Conservation (phyloP, 176 grass and related monocot genomes). For the Oryza glumipatula region DNA sequence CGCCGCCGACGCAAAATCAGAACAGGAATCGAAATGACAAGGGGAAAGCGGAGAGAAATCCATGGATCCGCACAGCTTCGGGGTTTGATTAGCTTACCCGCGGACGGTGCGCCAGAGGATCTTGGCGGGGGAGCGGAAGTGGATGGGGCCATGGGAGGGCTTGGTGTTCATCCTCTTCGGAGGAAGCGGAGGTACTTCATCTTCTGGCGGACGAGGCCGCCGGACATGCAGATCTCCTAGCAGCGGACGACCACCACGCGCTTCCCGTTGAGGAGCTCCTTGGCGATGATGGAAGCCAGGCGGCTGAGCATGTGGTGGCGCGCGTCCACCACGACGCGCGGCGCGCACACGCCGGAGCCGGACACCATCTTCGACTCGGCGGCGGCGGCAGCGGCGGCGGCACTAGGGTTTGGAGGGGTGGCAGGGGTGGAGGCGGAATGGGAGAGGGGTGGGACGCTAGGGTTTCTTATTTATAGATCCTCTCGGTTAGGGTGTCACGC, state of each 20-base stretch:
- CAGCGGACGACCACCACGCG: conserved; percentile 84
- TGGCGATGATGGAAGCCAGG: conserved; percentile 73
- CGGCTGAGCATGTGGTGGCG: conserved; percentile 95
- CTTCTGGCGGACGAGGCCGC: conserved; percentile 87
- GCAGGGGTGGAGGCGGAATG: conserved; percentile 36
- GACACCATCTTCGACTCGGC: conserved; percentile 62
- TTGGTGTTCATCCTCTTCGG: conserved; percentile 99
- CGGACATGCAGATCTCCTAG: conserved; percentile 94
- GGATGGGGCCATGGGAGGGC: conserved; percentile 89
- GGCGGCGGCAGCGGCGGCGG: conserved; percentile 29
- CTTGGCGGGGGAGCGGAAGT: conserved; percentile 84
- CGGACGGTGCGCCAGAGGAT: conserved; percentile 92
- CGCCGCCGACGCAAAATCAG: background rate
- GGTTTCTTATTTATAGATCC: conserved; percentile 52
- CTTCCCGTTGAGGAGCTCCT: conserved; percentile 91
- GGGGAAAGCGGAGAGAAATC: no score
- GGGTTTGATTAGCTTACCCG: conserved; percentile 39
- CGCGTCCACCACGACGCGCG: conserved; percentile 77
- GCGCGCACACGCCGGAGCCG: conserved; percentile 71
- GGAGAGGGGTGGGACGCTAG: background rate
- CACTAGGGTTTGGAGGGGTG: conserved; percentile 47
- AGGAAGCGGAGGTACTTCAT: conserved; percentile 97
- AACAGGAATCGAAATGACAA: background rate
- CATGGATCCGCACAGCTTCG: background rate
- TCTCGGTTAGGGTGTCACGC: conserved; percentile 23